Base-by-base conservation (phyloP, 306 rosid species). In the Ziziphus jujuba region DNA sequence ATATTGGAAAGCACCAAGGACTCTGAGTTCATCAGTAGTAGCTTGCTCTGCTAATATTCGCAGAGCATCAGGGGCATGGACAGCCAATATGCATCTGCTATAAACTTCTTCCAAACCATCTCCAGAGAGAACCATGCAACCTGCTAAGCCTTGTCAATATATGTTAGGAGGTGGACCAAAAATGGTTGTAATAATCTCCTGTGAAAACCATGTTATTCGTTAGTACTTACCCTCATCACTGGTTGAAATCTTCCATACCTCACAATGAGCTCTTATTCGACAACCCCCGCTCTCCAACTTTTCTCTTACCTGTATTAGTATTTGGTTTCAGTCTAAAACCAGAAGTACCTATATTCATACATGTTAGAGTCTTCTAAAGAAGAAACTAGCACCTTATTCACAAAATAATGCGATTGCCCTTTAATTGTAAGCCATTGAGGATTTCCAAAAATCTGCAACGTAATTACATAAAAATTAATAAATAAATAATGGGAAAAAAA, bases 371-470 rank as follows among this genome's bases (percentile, higher is more conserved):
- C 20, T 6, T 19, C 24, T 6, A 28, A 24, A 49, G 59, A 65
- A 67, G 60, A 40, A 52, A 43, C 40, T 66, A 72, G 38, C 56
- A 81, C 91, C 89, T 84, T 87, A 56, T 72, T 78, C 59, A 92
- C 88, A 53, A 89, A 90, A 35, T 68, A 80, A 16, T 83, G 91
- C 0, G 98, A 92, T 51, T 92, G 88, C 74, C 87, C 67, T 78
- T 71, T 80, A 45, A 90, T 85, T 15, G 97, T 89, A 21, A 90
- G 86, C 97, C 98, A 92, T 38, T 92, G 96, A 47, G 97, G 97
- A 54, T 90, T 85, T 40, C 88, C 91, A 76, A 89, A 84, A 74
- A 92, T 77, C 98, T 92, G 79, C 51, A 47, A 16, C n/a, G n/a
- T 11, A 5, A 35, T 16, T 47, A 11, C 13, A 35, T 9, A 47